Conservation (phyloP, 306 rosid species). For the Mimosa bimucronata region DNA sequence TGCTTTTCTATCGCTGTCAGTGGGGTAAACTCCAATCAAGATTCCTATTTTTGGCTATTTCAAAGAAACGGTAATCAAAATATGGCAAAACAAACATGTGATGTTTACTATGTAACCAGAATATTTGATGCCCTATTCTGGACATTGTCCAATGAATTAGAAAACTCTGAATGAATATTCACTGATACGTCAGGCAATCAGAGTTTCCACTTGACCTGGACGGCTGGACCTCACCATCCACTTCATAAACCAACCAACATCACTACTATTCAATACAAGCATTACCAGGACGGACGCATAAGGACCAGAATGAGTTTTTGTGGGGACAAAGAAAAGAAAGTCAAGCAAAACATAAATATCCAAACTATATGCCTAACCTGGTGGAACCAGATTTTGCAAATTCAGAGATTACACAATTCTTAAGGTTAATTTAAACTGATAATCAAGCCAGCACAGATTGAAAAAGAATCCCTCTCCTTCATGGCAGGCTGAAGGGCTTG, state of each 20-base stretch:
- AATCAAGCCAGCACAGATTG: conserved; percentile 20
- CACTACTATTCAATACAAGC: conserved; percentile 26
- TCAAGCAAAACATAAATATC: conserved; percentile 27
- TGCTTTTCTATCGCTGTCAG: not conserved
- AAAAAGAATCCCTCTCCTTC: conserved; percentile 4
- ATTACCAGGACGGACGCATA: conserved; percentile 12
- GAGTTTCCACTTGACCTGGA: conserved; percentile 22
- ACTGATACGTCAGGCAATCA: conserved; percentile 22
- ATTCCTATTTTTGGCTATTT: not conserved
- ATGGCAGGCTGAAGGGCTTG: not conserved
- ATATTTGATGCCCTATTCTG: not conserved
- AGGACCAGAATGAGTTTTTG: not conserved
- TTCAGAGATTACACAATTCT: conserved; percentile 5
- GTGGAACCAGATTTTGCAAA: conserved; percentile 8
- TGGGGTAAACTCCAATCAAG: not conserved
- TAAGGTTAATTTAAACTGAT: conserved; percentile 27
- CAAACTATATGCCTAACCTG: conserved; percentile 9
- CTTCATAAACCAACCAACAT: conserved; percentile 27
- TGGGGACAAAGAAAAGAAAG: not conserved
- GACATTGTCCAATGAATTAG: not conserved
- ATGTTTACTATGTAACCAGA: not conserved
- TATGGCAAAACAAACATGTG: not conserved
- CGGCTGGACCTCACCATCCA: conserved; percentile 10
- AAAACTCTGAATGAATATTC: conserved; percentile 14
- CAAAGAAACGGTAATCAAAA: not conserved